Conservation (phyloP, 352 stramenopile genomes). For the Phytophthora sojae region DNA sequence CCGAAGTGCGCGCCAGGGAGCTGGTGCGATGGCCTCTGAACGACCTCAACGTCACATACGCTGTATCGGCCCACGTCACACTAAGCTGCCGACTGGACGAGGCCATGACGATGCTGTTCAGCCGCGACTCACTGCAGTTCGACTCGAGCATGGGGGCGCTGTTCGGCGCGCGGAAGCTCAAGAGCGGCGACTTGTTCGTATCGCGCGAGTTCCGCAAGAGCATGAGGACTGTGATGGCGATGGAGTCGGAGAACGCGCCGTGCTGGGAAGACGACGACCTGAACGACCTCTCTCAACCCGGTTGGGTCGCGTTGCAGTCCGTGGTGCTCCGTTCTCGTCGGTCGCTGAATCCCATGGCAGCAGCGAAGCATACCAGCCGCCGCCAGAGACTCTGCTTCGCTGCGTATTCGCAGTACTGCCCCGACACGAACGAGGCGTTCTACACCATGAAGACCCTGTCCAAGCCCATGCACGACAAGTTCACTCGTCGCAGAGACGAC, state of each 20-base stretch:
- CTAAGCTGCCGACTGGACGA: conserved; percentile 64
- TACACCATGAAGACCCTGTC: conserved; percentile 76
- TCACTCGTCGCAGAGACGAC: conserved; percentile 19
- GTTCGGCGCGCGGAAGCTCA: conserved; percentile 63
- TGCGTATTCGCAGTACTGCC: conserved; percentile 56
- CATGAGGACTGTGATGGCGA: conserved; percentile 24
- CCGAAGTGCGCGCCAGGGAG: conserved; percentile 24
- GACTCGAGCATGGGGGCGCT: conserved; percentile 65
- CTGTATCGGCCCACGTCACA: conserved; percentile 60
- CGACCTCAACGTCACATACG: conserved; percentile 58
- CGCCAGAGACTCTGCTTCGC: conserved; percentile 69
- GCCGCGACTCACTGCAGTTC: conserved; percentile 58
- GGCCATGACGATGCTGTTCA: conserved; percentile 71
- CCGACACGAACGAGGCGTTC: conserved; percentile 55
- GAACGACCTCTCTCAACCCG: conserved; percentile 37
- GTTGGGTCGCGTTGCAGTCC: conserved; percentile 58
- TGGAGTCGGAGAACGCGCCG: conserved; percentile 22
- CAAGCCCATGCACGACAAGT: conserved; percentile 48
- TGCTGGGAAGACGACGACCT: conserved; percentile 40
- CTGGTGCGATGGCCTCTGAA: conserved; percentile 51
- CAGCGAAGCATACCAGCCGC: conserved; percentile 42
- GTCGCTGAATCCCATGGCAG: conserved; percentile 43
- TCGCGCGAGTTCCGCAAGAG: conserved; percentile 45
- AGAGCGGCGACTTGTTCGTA: conserved; percentile 59
- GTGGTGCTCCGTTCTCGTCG: conserved; percentile 51